Base-by-base conservation (phyloP, 1,139 yeast genomes). In the Candida smagusa region DNA sequence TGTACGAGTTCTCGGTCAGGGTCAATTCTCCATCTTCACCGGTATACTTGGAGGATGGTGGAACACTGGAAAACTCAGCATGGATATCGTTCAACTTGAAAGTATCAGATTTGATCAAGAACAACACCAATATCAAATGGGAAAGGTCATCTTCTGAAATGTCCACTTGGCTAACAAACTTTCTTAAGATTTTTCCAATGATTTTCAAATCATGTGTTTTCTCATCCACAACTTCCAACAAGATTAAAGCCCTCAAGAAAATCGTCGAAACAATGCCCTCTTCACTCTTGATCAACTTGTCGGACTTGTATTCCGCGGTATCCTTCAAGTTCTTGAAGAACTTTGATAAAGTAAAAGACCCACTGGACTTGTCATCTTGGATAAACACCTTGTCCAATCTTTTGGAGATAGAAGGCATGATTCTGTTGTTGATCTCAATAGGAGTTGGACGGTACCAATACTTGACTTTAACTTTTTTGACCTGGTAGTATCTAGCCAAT, bases 401-500 rank as follows among this genome's bases (percentile, higher is more conserved):
- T 27, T 56, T 61, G 44, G 60, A 71, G 4, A 68, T 51, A 1
- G 79, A 68, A 6, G 83, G 84, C 1, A 68, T 61, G 38, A 75
- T 50, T 46, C 84, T 68, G 46, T 79, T 80, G 31, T 73, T 72
- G 23, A 84, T 58, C 39, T 72, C 74, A 27, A 67, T 52, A 7
- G 59, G 49, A 9, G 68, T 71, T 9, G 74, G 74, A 31, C 76
- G 76, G 55, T 73, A 84, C 81, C 88, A 84, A 39, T 74, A 78
- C 22, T 67, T 65, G 26, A 80, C 74, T 31, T 67, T 62, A 22
- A 86, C 72, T 41, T 76, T 81, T 54, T 84, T 87, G 41, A 78
- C 83, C 56, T 90, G 97, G 58, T 82, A 89, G 59, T 87, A 92
- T 54, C 97, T 79, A 41, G 89, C 84, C 49, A 90, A 72, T 23